Evolutionary conservation across 106 monocot species (phyloP).

Genomic region (Xerophyta viscosa): DNA sequence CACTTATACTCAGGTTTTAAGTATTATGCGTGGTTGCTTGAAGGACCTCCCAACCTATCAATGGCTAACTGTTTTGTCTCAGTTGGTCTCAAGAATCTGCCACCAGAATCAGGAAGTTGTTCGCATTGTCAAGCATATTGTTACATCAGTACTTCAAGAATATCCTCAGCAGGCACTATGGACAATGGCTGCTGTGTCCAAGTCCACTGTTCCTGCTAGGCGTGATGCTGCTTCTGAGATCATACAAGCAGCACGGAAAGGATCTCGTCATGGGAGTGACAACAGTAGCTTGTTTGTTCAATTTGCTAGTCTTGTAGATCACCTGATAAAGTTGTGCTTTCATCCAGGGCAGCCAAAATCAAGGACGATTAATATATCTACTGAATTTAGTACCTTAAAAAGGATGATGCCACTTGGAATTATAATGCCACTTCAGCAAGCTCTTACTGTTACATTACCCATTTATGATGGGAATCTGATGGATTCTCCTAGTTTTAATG

Average conservation of each 20-base stretch:
- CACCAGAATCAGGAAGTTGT: conserved; percentile 91
- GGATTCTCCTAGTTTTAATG: conserved; percentile 47
- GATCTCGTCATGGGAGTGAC: conserved; percentile 48
- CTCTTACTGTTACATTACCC: conserved; percentile 77
- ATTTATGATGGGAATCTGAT: conserved; percentile 28
- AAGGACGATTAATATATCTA: conserved; percentile 73
- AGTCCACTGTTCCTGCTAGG: conserved; percentile 86
- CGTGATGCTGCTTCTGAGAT: conserved; percentile 97
- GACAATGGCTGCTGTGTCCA: conserved; percentile 99
- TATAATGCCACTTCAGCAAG: conserved; percentile 88
- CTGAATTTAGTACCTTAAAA: conserved; percentile 94
- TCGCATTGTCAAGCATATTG: conserved; percentile 77
- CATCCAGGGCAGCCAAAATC: conserved; percentile 84
- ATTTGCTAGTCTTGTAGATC: conserved; percentile 83
- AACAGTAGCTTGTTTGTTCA: conserved; percentile 55
- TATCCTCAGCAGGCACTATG: conserved; percentile 97
- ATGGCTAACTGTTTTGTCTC: conserved; percentile 90
- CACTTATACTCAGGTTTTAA: conserved; percentile 48
- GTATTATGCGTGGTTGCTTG: conserved; percentile 83
- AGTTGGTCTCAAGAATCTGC: conserved; percentile 90
- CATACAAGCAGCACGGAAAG: conserved; percentile 77
- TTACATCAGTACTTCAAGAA: conserved; percentile 80
- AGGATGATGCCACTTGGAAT: conserved; percentile 97
- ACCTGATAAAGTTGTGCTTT: conserved; percentile 83
- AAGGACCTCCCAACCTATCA: conserved; percentile 98